These are phyloP conservation scores for Musa acuminata DNA, from an alignment of 176 grass and related monocot species.

Conservation along the genomic window DNA sequence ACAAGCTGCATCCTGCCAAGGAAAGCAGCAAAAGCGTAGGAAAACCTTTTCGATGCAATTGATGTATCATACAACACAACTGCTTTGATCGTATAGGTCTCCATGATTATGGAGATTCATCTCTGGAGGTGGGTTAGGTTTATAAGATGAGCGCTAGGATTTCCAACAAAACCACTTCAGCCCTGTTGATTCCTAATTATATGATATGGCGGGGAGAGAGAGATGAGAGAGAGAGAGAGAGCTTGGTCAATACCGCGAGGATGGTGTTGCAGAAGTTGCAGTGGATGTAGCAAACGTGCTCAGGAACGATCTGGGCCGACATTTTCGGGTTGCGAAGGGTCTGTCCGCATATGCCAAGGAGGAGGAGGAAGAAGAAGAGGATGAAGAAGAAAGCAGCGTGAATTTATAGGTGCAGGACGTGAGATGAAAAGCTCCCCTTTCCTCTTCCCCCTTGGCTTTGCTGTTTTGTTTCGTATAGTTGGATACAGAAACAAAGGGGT, in stretches of 20 bases:
- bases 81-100: too few relatives aligned
- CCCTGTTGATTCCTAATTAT: neutral
- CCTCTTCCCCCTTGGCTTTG: neutral
- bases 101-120: too few relatives aligned
- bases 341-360: slow-evolving; percentile 6
- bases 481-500: neutral
- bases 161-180: neutral
- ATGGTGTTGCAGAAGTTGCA: slow-evolving; percentile 23
- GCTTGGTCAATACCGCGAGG: slow-evolving; percentile 6
- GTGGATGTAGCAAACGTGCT: slow-evolving; percentile 16
- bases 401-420: neutral
- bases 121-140: too few relatives aligned
- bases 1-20: too few relatives aligned
- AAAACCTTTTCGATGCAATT: too few relatives aligned
- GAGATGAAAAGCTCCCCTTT: neutral
- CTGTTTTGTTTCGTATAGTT: neutral
- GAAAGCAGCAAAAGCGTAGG: too few relatives aligned
- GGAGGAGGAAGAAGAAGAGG: neutral
- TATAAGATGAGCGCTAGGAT: neutral
- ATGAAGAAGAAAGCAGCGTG: neutral
- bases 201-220: neutral
- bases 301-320: neutral
- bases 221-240: neutral
- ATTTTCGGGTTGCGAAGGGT: neutral
- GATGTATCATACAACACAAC: too few relatives aligned